Conservation (phyloP, 805 yeast species). For the Cyberlindnera meyerae region DNA sequence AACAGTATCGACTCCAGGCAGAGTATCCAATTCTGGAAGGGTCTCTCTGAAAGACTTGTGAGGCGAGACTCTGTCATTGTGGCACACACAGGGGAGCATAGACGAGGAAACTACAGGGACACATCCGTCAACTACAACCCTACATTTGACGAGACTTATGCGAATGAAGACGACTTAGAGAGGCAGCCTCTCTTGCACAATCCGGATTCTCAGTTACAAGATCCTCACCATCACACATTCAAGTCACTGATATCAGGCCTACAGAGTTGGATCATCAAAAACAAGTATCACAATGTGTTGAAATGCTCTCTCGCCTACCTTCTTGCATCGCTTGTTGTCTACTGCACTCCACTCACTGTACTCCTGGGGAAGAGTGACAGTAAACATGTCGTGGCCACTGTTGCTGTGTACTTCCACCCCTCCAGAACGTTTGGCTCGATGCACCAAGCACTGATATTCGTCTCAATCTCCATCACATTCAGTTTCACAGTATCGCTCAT, state of each 20-base stretch:
- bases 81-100: slow-evolving; percentile 38
- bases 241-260: no score
- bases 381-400: slow-evolving; percentile 78
- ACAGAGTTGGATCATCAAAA: slow-evolving; percentile 1
- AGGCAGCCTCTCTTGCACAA: slow-evolving; percentile 16
- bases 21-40: slow-evolving; percentile 9
- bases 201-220: no score
- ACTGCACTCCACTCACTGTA: slow-evolving; percentile 43
- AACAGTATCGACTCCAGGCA: slow-evolving; percentile 20
- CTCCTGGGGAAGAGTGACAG: slow-evolving; percentile 63
- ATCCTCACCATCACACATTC: no score
- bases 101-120: no score
- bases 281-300: slow-evolving; percentile 32
- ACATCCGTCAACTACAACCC: no score
- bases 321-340: slow-evolving; percentile 69
- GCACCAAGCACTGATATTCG: slow-evolving; percentile 69
- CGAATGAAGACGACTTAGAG: slow-evolving; percentile 17
- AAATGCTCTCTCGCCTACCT: slow-evolving; percentile 75
- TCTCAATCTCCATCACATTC: slow-evolving; percentile 46
- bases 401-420: slow-evolving; percentile 82
- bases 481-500: slow-evolving; percentile 47
- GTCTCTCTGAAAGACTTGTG: slow-evolving; percentile 16
- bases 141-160: slow-evolving; percentile 2
- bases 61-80: slow-evolving; percentile 36
- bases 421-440: slow-evolving; percentile 74